A percentile compares a stretch with the other conserved stretches of the same genome.
Conservation (phyloP, 805 yeast genomes). For the Ogataea pignaliae region DNA sequence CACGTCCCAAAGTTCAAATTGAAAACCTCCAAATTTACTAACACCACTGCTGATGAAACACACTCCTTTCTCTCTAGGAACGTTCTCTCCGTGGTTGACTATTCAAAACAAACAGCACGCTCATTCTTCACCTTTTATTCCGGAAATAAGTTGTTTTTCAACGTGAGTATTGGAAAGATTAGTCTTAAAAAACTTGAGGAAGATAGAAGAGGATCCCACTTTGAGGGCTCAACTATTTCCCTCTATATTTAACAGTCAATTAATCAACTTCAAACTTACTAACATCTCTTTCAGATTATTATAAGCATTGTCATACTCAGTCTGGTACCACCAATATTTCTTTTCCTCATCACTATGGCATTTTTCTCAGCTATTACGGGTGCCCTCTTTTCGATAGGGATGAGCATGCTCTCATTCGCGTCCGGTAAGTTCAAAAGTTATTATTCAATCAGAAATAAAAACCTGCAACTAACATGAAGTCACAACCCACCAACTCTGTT, state of each 20-base stretch:
- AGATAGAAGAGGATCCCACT: too few relatives aligned
- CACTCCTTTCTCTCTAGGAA: too few relatives aligned
- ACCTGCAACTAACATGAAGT: conserved; percentile 3
- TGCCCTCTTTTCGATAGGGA: conserved; percentile 14
- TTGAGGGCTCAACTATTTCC: background rate
- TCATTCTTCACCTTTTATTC: background rate
- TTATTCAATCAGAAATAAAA: background rate
- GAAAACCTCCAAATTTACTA: too few relatives aligned
- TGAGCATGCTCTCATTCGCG: conserved; percentile 8
- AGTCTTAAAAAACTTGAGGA: too few relatives aligned
- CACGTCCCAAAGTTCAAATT: too few relatives aligned
- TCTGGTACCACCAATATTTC: conserved; percentile 12
- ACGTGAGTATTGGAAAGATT: background rate
- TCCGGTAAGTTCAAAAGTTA: conserved; percentile 8
- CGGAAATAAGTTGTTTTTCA: background rate
- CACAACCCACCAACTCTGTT: background rate
- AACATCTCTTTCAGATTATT: conserved; percentile 6
- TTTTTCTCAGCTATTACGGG: conserved; percentile 12
- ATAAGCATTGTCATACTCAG: conserved; percentile 11
- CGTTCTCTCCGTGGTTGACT: background rate
- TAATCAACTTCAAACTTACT: conserved; percentile 1
- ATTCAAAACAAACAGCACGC: background rate
- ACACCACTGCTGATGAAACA: too few relatives aligned
- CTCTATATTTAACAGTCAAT: background rate
- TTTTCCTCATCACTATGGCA: conserved; percentile 12